Evolutionary conservation across 2,329 filamentous ascomycete species (phyloP), one percentile per base, ranked within the genome.

Genomic region (Hypoxylon sp.): DNA sequence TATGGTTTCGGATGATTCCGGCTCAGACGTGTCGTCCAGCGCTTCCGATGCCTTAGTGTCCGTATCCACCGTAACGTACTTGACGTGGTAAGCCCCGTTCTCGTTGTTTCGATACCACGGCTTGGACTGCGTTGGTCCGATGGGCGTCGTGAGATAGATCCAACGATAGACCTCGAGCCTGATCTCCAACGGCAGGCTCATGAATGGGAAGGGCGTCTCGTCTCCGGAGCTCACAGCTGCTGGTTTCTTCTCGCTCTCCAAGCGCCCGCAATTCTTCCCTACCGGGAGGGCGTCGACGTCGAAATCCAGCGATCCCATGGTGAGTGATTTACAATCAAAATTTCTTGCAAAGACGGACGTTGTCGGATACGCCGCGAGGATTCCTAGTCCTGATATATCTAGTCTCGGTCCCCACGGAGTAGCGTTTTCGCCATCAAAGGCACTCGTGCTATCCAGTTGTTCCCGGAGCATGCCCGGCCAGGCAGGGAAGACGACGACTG

Each of bases 151-250:
- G 4, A 72, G 65, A 38, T 78, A 71, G 10, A 81, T 62, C 72
- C 75, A 77, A 49, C 67, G 60, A 65, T 82, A 83, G 27, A 83
- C 78, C 50, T 78, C 72, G 10, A 79, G 73, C 11, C 80, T 75
- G 45, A 82, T 72, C 63, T 83, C 80, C 11, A 74, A 63, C 0
- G 79, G 78, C 4, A 81, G 67, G 24, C 70, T 65, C 42, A 79
- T 66, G 48, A 79, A 66, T 10, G 66, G 62, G 47, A 66, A 66
- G 41, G 29, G 49, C 15, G 23, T 18, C 13, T 55, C 51, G 17
- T 58, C 47, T 10, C 57, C 47, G 43, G 51, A 45, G 10, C 41
- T 62, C 15, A 18, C 48, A 18, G 33, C 43, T 40, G 60, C 37
- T 17, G 48, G 46, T 17, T 42, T 38, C 18, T 18, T 48, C n/a